A percentile compares a stretch with the other conserved stretches of the same genome.
These are phyloP conservation scores for Puccinia horiana DNA, from an alignment of 1,284 basidiomycete species.

Conservation along the genomic window DNA sequence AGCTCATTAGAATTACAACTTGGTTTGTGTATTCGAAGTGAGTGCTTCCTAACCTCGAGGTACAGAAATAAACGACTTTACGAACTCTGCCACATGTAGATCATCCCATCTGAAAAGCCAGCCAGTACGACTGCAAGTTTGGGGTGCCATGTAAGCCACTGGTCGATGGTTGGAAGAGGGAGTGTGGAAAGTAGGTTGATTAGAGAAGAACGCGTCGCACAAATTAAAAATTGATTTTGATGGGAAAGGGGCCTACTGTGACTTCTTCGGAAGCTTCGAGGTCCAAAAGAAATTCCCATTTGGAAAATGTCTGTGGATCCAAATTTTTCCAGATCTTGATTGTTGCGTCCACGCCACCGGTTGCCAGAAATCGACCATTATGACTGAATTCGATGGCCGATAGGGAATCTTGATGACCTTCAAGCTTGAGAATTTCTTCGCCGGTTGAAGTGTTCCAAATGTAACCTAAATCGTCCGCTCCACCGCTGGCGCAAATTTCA, in stretches of 20 bases:
- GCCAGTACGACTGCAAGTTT: constrained; percentile 84
- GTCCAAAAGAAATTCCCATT: constrained; percentile 89
- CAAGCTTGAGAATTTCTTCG: constrained; percentile 76
- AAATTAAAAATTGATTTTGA: neutral
- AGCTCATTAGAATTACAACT: neutral
- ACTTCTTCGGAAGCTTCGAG: constrained; percentile 93
- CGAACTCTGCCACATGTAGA: constrained; percentile 94
- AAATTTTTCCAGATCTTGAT: constrained; percentile 77
- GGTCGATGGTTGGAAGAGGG: constrained; percentile 12
- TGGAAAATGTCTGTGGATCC: constrained; percentile 65
- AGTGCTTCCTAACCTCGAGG: constrained; percentile 45
- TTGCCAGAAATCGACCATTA: constrained; percentile 88
- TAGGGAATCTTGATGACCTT: constrained; percentile 90
- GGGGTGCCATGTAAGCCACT: constrained; percentile 97
- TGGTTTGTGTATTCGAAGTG: constrained; percentile 35
- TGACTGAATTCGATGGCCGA: constrained; percentile 75
- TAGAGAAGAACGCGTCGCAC: neutral
- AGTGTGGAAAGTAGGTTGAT: neutral
- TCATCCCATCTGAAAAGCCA: constrained; percentile 87
- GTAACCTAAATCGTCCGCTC: constrained; percentile 92
- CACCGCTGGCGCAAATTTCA: constrained; percentile 82
- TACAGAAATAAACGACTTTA: neutral
- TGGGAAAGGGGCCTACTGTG: constrained; percentile 66
- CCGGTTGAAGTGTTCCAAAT: constrained; percentile 85
- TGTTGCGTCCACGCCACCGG: constrained; percentile 95